A percentile compares a stretch with the other conserved stretches of the same genome.
phyloP scores from a whole-genome alignment of 2,329 filamentous ascomycete species.

The Scleromitrula shiraiana region DNA sequence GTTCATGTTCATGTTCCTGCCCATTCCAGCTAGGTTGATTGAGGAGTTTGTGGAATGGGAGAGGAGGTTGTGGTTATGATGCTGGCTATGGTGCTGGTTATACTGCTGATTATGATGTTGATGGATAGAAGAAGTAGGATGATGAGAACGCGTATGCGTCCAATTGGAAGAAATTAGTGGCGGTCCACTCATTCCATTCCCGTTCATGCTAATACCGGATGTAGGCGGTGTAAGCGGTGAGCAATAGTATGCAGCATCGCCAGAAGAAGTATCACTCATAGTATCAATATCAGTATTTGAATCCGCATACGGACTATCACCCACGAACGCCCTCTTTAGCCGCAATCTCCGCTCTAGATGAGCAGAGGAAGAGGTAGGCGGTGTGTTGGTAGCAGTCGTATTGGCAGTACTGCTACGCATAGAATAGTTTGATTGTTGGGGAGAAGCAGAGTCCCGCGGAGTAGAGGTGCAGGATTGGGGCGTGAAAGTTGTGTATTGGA shows the following conservation, averaged over 20 bases:
- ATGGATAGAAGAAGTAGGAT: background rate
- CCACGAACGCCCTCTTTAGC: conserved; percentile 30
- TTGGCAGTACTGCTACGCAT: background rate
- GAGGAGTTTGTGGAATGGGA: conserved; percentile 18
- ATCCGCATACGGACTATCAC: conserved; percentile 34
- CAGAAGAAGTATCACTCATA: conserved; percentile 19
- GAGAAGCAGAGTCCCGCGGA: background rate
- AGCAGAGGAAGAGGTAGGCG: conserved; percentile 11
- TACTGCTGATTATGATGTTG: conserved; percentile 25
- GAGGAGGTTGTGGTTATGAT: conserved; percentile 27
- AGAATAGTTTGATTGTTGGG: conserved; percentile 7
- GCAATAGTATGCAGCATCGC: conserved; percentile 19
- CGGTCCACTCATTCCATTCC: background rate
- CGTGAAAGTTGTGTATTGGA: conserved; percentile 19
- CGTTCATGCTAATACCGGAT: background rate
- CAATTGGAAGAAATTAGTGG: background rate
- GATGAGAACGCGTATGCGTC: background rate
- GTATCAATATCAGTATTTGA: conserved; percentile 35
- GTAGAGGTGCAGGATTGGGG: conserved; percentile 16
- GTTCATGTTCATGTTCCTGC: background rate
- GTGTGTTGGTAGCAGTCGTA: conserved; percentile 7
- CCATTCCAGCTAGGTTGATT: conserved; percentile 14
- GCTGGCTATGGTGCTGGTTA: too few species aligned
- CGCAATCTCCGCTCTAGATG: conserved; percentile 22
- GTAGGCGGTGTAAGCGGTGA: conserved; percentile 22